These are phyloP conservation scores for Metroxylon sagu DNA, from an alignment of 176 grass and related monocot species.

Conservation along the genomic window DNA sequence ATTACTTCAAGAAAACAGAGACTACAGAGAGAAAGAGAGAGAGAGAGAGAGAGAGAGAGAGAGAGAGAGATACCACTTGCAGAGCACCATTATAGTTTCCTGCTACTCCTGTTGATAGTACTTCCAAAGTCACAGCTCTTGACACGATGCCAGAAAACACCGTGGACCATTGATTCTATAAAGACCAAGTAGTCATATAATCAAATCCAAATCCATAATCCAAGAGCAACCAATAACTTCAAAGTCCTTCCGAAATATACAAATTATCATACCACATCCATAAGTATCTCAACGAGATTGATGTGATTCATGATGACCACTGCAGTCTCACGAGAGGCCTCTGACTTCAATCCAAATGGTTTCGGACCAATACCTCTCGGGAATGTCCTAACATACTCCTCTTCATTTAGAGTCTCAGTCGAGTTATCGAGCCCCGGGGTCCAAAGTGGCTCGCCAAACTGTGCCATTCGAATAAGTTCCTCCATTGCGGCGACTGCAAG, in stretches of 20 bases:
- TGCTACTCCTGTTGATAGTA: constrained; percentile 69
- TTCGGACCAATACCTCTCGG: constrained; percentile 42
- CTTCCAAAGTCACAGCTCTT: constrained; percentile 48
- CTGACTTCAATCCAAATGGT: constrained; percentile 68
- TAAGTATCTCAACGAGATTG: constrained; percentile 93
- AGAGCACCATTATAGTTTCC: constrained; percentile 78
- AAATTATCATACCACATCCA: constrained; percentile 65
- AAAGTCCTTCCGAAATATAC: too few species aligned
- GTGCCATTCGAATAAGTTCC: constrained; percentile 77
- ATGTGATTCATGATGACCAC: constrained; percentile 94
- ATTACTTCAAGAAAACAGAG: too few species aligned
- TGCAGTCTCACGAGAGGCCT: constrained; percentile 62
- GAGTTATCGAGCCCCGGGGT: constrained; percentile 10
- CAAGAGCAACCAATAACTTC: too few species aligned
- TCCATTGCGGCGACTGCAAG: constrained; percentile 95
- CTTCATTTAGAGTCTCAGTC: constrained; percentile 52
- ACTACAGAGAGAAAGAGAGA: too few species aligned
- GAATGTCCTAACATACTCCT: constrained; percentile 67
- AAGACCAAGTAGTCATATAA: too few species aligned
- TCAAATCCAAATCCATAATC: too few species aligned
- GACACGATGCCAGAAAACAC: constrained; percentile 85
- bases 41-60: too few species aligned
- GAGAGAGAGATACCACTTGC: constrained; percentile 42
- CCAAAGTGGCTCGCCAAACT: constrained; percentile 71
- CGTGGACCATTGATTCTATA: constrained; percentile 62